Base-by-base conservation (phyloP, 768 basidiomycete genomes). In the Mycena amicta region DNA sequence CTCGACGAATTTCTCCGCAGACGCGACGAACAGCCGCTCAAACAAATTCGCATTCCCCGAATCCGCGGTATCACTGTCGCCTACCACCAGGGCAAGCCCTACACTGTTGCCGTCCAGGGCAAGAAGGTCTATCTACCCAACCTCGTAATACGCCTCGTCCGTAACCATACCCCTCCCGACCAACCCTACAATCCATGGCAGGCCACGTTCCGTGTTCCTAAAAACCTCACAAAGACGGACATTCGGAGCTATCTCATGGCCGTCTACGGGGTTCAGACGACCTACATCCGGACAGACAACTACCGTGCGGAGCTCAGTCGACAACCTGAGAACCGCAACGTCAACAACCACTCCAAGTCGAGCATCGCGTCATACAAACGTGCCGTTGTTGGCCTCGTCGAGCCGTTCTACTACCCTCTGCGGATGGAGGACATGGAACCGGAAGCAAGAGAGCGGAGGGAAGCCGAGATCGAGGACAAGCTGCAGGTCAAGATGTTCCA, bases 261-360 rank as follows among this genome's bases (percentile, higher is more conserved):
- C 30, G 83, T 89, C n/a, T 98, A 98, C 66, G 91, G 92, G 60
- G 86, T 98, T 46, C 78, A 87, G 67, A 89, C 90, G 58, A 96
- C 94, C 5, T 97, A 95, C 72, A 93, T 98, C 61, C 92, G 95
- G 52, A 98, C 95, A n/a, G 91, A 92, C 79, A 92, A 91, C 77
- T 93, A 93, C 66, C 76, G 88, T 58, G 82, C 88, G 0, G 84
- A 87, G 43, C 66, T 82, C 20, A 65, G 71, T 49, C 72, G 70
- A 41, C 63, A 29, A 61, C 72, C 49, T 47, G 74, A 67, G 46
- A 45, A 45, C 43, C 73, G 64, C 50, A 55, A 56, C 52, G 73
- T 68, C 50, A 71, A 77, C 52, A 62, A 76, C 2, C 73, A 81
- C 66, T 80, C 79, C 64, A 88, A 18, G 30, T 49, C 62, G 3